Evolutionary conservation across 2,329 filamentous ascomycete species (phyloP), one percentile per base, ranked within the genome.

Genomic region (Aurifilum marmelostoma): DNA sequence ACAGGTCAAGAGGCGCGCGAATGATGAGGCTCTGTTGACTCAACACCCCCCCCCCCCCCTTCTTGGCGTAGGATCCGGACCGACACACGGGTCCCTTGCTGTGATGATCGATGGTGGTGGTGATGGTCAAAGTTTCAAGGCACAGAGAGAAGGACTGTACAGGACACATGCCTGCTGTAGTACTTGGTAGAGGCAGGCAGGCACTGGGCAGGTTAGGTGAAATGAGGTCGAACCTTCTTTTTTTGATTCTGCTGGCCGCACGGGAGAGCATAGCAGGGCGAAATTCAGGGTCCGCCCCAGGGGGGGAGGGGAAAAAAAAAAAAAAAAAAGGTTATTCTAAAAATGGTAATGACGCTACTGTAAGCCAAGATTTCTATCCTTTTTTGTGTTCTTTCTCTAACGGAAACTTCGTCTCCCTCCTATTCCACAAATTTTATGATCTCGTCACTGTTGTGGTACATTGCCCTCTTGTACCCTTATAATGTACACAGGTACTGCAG

Each of bases 221-320:
- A 8, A 54, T 54, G 50, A 54, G 50, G 50, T 54, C 27, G 52
- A 56, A 56, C 18, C 52, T 56, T 29, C 52, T 56, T 47, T 47
- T 21, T n/a, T n/a, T n/a, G n/a, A n/a, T n/a, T n/a, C n/a, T n/a
- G n/a, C 52, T 29, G 27, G 52, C n/a, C 52, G 52, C 52, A 63
- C 61, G 27, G 39, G 62, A 54, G n/a, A n/a, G n/a, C n/a, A n/a
- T n/a, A n/a, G 47, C 27, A 52, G 14, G 18, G n/a, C n/a, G n/a
- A 54, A 6, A 39, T 54, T 34, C 47, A 50, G 62, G 62, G 47
- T 52, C 43, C 37, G 43, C 21, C 47, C 47, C 24, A 27, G 32
- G n/a, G n/a, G n/a, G n/a, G n/a, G n/a, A n/a, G n/a, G n/a, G n/a
- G n/a, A n/a, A n/a, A n/a, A n/a, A n/a, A n/a, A n/a, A n/a, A n/a